Conservation (phyloP, 805 yeast species). For the Suhomyces kilbournensis region DNA sequence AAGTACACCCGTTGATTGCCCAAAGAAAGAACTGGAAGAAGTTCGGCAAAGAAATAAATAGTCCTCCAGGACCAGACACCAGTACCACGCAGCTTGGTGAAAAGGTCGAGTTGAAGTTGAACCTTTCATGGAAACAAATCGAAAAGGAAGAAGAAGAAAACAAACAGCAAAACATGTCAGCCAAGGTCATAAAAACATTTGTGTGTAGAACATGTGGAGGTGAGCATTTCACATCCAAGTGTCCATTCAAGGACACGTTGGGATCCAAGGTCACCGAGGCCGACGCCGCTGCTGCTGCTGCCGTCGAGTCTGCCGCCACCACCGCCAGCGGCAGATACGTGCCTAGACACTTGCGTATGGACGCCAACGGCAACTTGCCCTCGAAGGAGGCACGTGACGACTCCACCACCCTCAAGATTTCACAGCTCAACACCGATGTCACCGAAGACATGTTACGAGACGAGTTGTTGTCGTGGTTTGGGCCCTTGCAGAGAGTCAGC, state of each 20-base stretch:
- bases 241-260: conserved; percentile 93
- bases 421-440: conserved; percentile 84
- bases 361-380: conserved; percentile 41
- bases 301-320: conserved; percentile 16
- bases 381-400: conserved; percentile 64
- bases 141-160: conserved; percentile 69
- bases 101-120: conserved; percentile 69
- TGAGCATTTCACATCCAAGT: conserved; percentile 86
- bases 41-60: conserved; percentile 74
- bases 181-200: conserved; percentile 43
- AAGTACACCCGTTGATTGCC: conserved; percentile 84
- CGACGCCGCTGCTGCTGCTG: conserved; percentile 38
- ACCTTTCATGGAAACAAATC: conserved; percentile 72
- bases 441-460: conserved; percentile 76
- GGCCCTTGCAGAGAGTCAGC: conserved; percentile 68
- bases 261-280: conserved; percentile 48
- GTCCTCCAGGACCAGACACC: conserved; percentile 82
- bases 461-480: conserved; percentile 68
- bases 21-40: conserved; percentile 82
- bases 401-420: conserved; percentile 79
- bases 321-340: conserved; percentile 37
- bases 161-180: conserved; percentile 41
- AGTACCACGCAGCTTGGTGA: conserved; percentile 89
- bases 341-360: conserved; percentile 45
- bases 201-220: conserved; percentile 92